Evolutionary conservation across 139 green algal species (phyloP).

Genomic region (Volvox africanus): DNA sequence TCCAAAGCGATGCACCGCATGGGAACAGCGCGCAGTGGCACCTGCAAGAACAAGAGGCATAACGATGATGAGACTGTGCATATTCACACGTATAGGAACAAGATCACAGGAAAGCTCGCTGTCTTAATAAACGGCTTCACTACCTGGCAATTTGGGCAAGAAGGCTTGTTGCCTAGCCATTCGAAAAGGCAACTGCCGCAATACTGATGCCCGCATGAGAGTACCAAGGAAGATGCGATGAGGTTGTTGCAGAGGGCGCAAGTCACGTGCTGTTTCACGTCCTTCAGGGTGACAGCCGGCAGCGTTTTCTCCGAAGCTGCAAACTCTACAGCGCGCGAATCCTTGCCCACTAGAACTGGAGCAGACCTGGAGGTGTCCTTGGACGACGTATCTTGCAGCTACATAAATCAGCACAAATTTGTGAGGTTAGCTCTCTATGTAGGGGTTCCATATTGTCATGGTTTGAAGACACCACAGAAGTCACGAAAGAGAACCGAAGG

Average conservation of each 20-base stretch:
- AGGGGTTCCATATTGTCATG: not conserved
- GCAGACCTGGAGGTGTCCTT: conserved; percentile 15
- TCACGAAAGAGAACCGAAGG: not conserved
- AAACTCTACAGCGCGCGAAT: not conserved
- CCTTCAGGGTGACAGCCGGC: not conserved
- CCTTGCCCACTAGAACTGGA: not conserved
- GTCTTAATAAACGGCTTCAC: too few species aligned
- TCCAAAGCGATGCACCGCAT: conserved; percentile 62
- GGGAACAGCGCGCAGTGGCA: conserved; percentile 58
- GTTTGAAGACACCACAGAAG: not conserved
- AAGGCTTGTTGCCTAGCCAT: conserved; percentile 44
- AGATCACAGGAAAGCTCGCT: too few species aligned
- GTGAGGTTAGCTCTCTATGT: too few species aligned
- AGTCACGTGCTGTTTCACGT: conserved; percentile 37
- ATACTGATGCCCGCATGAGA: conserved; percentile 61
- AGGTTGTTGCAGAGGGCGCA: conserved; percentile 53
- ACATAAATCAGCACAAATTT: not conserved
- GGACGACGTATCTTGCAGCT: conserved; percentile 31
- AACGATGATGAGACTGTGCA: not conserved
- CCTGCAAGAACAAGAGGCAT: conserved; percentile 12
- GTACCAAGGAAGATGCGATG: conserved; percentile 49
- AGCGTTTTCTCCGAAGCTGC: not conserved
- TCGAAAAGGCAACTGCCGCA: conserved; percentile 62
- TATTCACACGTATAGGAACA: too few species aligned
- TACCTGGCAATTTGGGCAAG: conserved; percentile 62